Conservation (phyloP, 495 filamentous ascomycete species). For the Xylaria grammica region DNA sequence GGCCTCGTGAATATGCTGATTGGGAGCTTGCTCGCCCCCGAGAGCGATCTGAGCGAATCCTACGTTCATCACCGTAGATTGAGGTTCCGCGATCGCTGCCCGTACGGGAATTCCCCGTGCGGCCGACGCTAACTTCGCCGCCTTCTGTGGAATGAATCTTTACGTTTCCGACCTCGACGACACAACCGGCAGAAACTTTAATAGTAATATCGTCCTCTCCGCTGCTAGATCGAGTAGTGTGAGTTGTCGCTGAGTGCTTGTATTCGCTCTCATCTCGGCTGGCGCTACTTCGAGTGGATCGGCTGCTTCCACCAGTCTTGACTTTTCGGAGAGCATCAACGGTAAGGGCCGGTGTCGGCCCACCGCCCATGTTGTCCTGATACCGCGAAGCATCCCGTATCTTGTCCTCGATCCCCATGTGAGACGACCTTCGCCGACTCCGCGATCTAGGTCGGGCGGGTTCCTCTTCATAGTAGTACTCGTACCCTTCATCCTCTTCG, state of each 20-base stretch:
- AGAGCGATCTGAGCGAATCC: slow-evolving; percentile 46
- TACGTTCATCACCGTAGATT: slow-evolving; percentile 49
- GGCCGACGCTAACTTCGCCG: slow-evolving; percentile 57
- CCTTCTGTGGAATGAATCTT: slow-evolving; percentile 59
- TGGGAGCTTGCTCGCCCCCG: slow-evolving; percentile 49
- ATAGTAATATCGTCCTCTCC: slow-evolving; percentile 60
- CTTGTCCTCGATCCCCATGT: slow-evolving; percentile 55
- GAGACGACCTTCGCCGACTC: slow-evolving; percentile 35
- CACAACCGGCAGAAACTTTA: slow-evolving; percentile 53
- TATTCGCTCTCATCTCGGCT: slow-evolving; percentile 64
- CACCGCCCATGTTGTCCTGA: slow-evolving; percentile 56
- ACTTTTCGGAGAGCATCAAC: slow-evolving; percentile 55
- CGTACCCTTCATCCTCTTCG: slow-evolving; percentile 5
- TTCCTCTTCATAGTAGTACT: slow-evolving; percentile 11
- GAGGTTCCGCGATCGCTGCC: slow-evolving; percentile 50
- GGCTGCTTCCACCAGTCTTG: slow-evolving; percentile 53
- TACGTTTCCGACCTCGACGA: slow-evolving; percentile 53
- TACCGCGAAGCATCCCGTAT: slow-evolving; percentile 51
- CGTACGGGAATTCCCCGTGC: slow-evolving; percentile 31
- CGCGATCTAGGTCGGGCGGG: slow-evolving; percentile 26
- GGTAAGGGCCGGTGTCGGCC: slow-evolving; percentile 49
- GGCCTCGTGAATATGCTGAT: slow-evolving; percentile 47
- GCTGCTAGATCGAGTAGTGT: slow-evolving; percentile 54
- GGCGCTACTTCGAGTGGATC: slow-evolving; percentile 56
- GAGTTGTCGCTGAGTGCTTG: slow-evolving; percentile 58